Conservation (phyloP, 768 basidiomycete species). For the Mycena amicta region DNA sequence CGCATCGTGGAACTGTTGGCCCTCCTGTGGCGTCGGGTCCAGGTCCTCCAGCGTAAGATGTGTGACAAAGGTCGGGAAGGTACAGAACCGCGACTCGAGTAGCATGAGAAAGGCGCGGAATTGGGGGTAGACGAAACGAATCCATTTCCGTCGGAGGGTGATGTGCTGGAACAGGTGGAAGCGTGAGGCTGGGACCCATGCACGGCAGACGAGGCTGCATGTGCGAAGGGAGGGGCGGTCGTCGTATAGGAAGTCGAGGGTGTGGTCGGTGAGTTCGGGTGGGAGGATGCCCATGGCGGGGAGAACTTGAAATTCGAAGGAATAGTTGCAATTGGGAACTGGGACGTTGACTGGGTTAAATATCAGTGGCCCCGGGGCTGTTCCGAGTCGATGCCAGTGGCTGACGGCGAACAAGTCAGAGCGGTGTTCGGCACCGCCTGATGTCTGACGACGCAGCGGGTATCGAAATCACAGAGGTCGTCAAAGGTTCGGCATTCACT, state of each 20-base stretch:
- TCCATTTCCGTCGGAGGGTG: too few species aligned
- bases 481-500: too few species aligned
- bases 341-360: too few species aligned
- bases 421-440: too few species aligned
- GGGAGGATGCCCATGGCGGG: conserved; percentile 10
- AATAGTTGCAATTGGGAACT: too few species aligned
- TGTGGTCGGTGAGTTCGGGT: conserved; percentile 12
- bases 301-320: too few species aligned
- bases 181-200: conserved; percentile 10
- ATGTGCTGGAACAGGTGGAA: conserved; percentile 5
- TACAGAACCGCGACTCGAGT: conserved; percentile 5
- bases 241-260: conserved; percentile 8
- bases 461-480: too few species aligned
- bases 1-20: too few species aligned
- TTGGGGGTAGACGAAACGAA: not conserved
- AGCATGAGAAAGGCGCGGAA: conserved; percentile 2
- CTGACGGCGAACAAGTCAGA: too few species aligned
- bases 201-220: conserved; percentile 10
- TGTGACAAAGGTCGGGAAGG: not conserved
- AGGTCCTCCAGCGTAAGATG: conserved; percentile 3
- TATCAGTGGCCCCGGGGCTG: too few species aligned
- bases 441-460: too few species aligned
- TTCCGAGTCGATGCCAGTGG: too few species aligned
- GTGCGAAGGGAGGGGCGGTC: not conserved
- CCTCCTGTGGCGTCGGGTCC: not conserved